Evolutionary conservation across 306 rosid species (phyloP), one percentile per base, ranked within the genome.

Genomic region (Cercis canadensis): DNA sequence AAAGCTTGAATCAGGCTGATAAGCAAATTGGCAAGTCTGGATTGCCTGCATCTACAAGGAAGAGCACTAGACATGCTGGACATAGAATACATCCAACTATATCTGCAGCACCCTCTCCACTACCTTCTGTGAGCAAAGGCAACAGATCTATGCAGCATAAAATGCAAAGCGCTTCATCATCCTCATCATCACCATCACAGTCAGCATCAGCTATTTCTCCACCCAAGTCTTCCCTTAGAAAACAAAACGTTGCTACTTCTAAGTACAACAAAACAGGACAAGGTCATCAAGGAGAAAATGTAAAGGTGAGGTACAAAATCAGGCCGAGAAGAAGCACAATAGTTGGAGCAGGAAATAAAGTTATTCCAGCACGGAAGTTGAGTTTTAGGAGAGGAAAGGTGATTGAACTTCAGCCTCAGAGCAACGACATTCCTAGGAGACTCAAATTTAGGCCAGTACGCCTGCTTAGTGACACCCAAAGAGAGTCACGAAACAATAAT

Each of bases 371-470:
- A n/a, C 41, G 62, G 65, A 87, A 81, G 74, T 52, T 90, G 75
- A 78, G 65, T 58, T 88, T 92, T 70, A 79, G 80, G 76, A 87
- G 88, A 77, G 97, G 93, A 45, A 85, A 73, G 70, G 76, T 84
- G 77, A 57, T 90, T 18, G 97, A 90, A 62, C 55, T 81, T 75
- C 87, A 83, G 76, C 73, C 88, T 24, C 87, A 81, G 61, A 77
- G 75, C 82, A 83, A 6, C 10, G 1, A 37, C 69, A 7, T 78
- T 69, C 68, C 89, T 39, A 77, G 87, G 76, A 87, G 89, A 73
- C 97, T 90, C 78, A 88, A 87, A 78, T 92, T 92, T 80, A 78
- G 73, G 82, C 83, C 84, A 60, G 87, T 41, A 21, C 82, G 81
- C 50, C 49, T 51, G 40, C 78, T 76, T 1, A 60, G 75, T 21